Percentiles rank a stretch among this genome's conserved stretches.
Evolutionary conservation across 2,329 filamentous ascomycete genomes (phyloP).

Genomic region (Ascochyta viciae-villosae): DNA sequence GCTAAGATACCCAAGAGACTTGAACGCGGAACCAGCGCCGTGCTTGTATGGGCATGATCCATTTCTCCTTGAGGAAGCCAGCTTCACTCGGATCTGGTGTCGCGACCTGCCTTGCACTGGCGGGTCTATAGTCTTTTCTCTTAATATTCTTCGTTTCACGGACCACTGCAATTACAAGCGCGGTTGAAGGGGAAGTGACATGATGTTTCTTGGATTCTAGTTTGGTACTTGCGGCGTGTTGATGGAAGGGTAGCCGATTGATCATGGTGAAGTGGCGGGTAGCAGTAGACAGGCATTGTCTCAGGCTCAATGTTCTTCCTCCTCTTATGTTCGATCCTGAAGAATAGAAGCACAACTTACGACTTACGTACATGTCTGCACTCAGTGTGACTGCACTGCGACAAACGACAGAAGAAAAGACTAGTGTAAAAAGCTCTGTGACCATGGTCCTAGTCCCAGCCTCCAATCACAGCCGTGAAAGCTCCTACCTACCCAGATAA

Average conservation of each 20-base stretch:
- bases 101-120: constrained; percentile 23
- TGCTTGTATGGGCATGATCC: constrained; percentile 21
- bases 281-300: constrained; percentile 9
- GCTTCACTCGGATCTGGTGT: constrained; percentile 21
- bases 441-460: neutral
- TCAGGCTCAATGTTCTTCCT: constrained; percentile 10
- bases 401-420: too few relatives aligned
- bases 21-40: constrained; percentile 16
- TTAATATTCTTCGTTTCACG: constrained; percentile 25
- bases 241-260: constrained; percentile 2
- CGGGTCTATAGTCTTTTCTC: constrained; percentile 26
- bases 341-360: constrained; percentile 19
- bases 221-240: constrained; percentile 8
- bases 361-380: neutral
- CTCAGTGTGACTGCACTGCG: neutral
- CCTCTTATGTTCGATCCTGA: constrained; percentile 19
- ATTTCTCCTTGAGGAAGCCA: constrained; percentile 21
- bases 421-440: neutral
- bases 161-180: constrained; percentile 19
- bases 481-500: neutral
- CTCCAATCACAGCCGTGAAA: constrained; percentile 3
- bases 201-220: constrained; percentile 17
- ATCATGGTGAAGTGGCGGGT: constrained; percentile 16
- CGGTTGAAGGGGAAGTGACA: constrained; percentile 27
- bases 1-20: constrained; percentile 25